phyloP scores from a whole-genome alignment of 2,329 filamentous ascomycete species.

The Botryotinia globosa region DNA sequence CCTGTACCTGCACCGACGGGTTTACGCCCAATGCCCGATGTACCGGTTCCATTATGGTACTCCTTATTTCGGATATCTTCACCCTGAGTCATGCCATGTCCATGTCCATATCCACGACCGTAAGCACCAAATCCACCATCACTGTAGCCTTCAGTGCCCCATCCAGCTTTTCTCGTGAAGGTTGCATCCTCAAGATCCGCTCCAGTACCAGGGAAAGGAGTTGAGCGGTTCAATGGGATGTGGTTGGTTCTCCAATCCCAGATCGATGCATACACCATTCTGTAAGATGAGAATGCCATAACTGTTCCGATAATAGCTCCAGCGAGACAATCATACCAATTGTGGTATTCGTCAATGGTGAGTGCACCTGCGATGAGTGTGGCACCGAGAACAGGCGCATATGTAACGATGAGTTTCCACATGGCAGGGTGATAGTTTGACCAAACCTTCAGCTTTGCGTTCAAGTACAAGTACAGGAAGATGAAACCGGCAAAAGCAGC shows the following conservation, averaged over 20 bases:
- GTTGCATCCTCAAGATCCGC: constrained; percentile 52
- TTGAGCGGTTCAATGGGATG: constrained; percentile 59
- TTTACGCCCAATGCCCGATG: constrained; percentile 8
- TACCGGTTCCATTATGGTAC: not conserved
- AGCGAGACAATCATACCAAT: constrained; percentile 71
- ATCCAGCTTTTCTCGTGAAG: constrained; percentile 59
- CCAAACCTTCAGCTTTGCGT: constrained; percentile 75
- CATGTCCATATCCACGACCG: not conserved
- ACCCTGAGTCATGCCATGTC: constrained; percentile 4
- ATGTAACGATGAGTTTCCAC: constrained; percentile 68
- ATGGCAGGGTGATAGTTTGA: constrained; percentile 68
- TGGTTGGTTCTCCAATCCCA: constrained; percentile 70
- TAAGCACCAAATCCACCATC: constrained; percentile 1
- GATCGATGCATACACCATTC: constrained; percentile 65
- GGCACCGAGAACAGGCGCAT: constrained; percentile 65
- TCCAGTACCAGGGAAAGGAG: constrained; percentile 47
- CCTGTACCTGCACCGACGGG: not conserved
- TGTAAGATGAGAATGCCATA: constrained; percentile 63
- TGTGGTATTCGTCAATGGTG: constrained; percentile 71
- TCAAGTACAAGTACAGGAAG: constrained; percentile 70
- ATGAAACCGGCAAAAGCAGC: constrained; percentile 71
- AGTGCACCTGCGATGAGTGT: constrained; percentile 65
- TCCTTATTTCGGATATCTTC: constrained; percentile 1
- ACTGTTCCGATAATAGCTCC: constrained; percentile 63
- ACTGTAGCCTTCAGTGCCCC: constrained; percentile 44